Percentiles rank a stretch among this genome's conserved stretches.
Evolutionary conservation across 1,284 basidiomycete genomes (phyloP).

Genomic region (Ceratobasidium papillatum): DNA sequence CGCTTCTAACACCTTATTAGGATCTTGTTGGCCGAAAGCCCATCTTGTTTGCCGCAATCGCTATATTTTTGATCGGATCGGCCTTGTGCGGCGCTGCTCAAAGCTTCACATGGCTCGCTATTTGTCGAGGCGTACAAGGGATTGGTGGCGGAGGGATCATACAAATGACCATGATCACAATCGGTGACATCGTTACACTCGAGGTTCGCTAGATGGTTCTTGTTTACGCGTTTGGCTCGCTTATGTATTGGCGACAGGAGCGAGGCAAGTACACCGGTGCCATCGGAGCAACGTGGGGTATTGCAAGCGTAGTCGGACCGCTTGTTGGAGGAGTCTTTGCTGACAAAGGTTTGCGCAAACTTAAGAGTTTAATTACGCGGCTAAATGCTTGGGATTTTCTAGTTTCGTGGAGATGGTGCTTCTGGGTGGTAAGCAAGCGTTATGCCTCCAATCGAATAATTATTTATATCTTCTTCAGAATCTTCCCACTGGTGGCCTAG

Average conservation of each 20-base stretch:
- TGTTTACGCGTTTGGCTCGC: constrained; percentile 1
- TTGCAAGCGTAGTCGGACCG: constrained; percentile 77
- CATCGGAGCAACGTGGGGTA: constrained; percentile 82
- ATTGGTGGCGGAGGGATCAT: constrained; percentile 83
- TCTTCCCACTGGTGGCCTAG: constrained; percentile 76
- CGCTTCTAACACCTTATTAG: constrained; percentile 25
- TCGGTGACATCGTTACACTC: constrained; percentile 81
- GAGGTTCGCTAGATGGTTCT: constrained; percentile 50
- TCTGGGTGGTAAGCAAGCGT: constrained; percentile 45
- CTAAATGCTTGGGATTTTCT: not conserved
- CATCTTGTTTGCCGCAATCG: constrained; percentile 72
- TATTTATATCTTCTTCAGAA: constrained; percentile 52
- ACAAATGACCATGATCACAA: constrained; percentile 70
- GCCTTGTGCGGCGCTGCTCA: constrained; percentile 85
- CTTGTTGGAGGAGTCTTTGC: constrained; percentile 56
- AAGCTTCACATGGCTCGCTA: constrained; percentile 75
- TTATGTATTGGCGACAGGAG: constrained; percentile 52
- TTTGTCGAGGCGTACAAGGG: constrained; percentile 79
- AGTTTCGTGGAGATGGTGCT: constrained; percentile 48
- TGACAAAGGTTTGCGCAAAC: constrained; percentile 47
- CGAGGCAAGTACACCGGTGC: constrained; percentile 78
- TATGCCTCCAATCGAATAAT: not conserved
- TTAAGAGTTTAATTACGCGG: not conserved
- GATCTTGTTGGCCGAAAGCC: constrained; percentile 70
- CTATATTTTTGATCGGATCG: constrained; percentile 80